Evolutionary conservation across 192 early-diverging fungal genomes (phyloP), one percentile per base, ranked within the genome.

Genomic region (Coemansia sp.): DNA sequence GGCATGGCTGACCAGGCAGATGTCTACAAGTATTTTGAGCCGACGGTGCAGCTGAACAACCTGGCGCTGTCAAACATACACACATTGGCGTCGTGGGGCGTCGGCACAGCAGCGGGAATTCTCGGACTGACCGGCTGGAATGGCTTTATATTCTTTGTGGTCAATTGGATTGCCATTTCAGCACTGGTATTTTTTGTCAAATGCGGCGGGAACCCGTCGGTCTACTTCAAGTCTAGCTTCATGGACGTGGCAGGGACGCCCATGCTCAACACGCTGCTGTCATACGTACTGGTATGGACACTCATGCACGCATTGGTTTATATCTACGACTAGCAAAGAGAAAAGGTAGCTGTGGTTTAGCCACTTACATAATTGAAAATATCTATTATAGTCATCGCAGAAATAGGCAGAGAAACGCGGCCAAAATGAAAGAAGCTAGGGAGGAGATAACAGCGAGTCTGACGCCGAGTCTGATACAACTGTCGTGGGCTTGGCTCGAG

Each of bases 31-130:
- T 73, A 70, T 46, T 80, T 62, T 64, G 72, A 80, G 58, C 72
- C 78, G 10, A 67, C 72, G 13, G 71, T 80, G 35, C 71, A 68
- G 55, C 57, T 45, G 29, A 80, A 80, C 48, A 72, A 62, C 32
- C 52, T 75, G 33, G 64, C 63, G 11, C 56, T 80, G 31, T 70
- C 72, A 11, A 74, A 80, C 40, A 64, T 76, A 8, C 78, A 80
- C 42, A 80, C 78, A 22, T 34, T 80, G 18, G 63, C 64, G 18
- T 71, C 68, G 45, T 75, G 68, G 68, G 68, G 65, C 53, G 80
- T 87, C 13, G 93, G 93, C 36, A 81, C 85, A 13, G 88, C 91
- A 15, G 93, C 92, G 18, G 93, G 93, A 29, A 90, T 93, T 59
- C 82, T 94, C 29, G 91, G 91, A 1, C 79, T 96, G 49, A 89